Percentiles rank a stretch among this genome's conserved stretches.
These are phyloP conservation scores for Calcarisporium arbuscula DNA, from an alignment of 2,329 filamentous ascomycete species.

Conservation along the genomic window DNA sequence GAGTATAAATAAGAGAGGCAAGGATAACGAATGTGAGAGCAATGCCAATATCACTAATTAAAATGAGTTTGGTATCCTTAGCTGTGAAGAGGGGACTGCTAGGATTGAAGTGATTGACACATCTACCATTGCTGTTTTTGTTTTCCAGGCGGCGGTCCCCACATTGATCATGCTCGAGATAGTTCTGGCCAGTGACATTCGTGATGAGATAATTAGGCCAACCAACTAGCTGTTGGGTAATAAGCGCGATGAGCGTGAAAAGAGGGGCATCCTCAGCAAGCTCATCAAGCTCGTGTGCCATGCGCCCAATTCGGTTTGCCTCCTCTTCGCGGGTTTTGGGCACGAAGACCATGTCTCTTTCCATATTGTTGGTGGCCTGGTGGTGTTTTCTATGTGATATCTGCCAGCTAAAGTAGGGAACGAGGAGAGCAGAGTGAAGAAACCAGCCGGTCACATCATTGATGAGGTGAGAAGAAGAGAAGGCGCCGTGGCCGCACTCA, in stretches of 20 bases:
- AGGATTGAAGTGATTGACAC: constrained; percentile 94
- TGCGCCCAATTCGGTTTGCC: constrained; percentile 64
- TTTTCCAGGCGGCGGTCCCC: constrained; percentile 94
- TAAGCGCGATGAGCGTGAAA: constrained; percentile 64
- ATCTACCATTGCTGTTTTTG: constrained; percentile 69
- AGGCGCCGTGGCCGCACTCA: constrained; percentile 95
- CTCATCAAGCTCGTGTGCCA: constrained; percentile 78
- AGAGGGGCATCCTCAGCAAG: constrained; percentile 93
- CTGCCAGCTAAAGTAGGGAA: constrained; percentile 99
- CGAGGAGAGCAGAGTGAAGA: constrained; percentile 79
- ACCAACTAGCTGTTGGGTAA: constrained; percentile 82
- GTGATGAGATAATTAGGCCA: constrained; percentile 88
- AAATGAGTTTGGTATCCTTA: constrained; percentile 81
- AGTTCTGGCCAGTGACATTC: constrained; percentile 96
- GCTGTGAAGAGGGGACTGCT: constrained; percentile 84
- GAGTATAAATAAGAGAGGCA: constrained; percentile 65
- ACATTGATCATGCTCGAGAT: constrained; percentile 77
- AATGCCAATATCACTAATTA: constrained; percentile 80
- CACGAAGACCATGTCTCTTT: constrained; percentile 99
- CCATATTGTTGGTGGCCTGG: constrained; percentile 96
- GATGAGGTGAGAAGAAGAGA: constrained; percentile 83
- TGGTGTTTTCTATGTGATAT: constrained; percentile 99
- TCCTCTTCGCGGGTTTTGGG: constrained; percentile 82
- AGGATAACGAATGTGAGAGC: constrained; percentile 56
- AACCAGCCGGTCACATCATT: constrained; percentile 93